A percentile compares a stretch with the other conserved stretches of the same genome.
These are phyloP conservation scores for Arctium lappa DNA, from an alignment of 129 eudicot species.

Conservation along the genomic window DNA sequence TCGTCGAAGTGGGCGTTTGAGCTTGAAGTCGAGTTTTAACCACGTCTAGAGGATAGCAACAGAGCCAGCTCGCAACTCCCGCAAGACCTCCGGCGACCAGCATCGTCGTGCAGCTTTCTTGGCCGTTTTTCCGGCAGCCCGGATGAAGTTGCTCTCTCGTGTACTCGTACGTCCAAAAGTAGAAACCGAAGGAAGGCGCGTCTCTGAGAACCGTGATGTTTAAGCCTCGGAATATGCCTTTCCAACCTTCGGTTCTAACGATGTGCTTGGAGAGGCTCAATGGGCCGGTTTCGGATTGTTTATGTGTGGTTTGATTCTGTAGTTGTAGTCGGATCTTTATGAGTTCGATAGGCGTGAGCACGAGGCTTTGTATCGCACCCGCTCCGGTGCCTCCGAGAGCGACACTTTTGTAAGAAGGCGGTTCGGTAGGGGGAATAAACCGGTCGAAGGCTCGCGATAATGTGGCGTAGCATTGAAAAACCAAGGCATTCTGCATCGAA, in stretches of 20 bases:
- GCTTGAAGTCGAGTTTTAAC: constrained; percentile 72
- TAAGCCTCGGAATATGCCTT: constrained; percentile 61
- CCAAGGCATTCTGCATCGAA: constrained; percentile 72
- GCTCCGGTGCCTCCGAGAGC: constrained; percentile 65
- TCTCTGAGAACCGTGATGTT: constrained; percentile 63
- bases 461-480: constrained; percentile 67
- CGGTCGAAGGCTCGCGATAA: constrained; percentile 71
- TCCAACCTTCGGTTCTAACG: constrained; percentile 42
- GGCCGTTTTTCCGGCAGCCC: constrained; percentile 64
- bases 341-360: constrained; percentile 74
- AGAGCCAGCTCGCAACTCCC: constrained; percentile 76
- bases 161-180: constrained; percentile 76
- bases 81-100: constrained; percentile 74
- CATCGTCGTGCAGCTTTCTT: constrained; percentile 63
- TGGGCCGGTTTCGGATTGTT: constrained; percentile 44
- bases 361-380: constrained; percentile 71
- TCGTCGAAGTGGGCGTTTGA: constrained; percentile 29
- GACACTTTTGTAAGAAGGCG: constrained; percentile 71
- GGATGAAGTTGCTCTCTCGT: constrained; percentile 61
- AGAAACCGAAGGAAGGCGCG: constrained; percentile 64
- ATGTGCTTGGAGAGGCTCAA: constrained; percentile 40
- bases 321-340: constrained; percentile 78
- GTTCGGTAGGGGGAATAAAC: constrained; percentile 31
- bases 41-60: constrained; percentile 79
- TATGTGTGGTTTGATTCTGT: constrained; percentile 10